Conservation (phyloP, 257 asterid species). For the Vinca minor region DNA sequence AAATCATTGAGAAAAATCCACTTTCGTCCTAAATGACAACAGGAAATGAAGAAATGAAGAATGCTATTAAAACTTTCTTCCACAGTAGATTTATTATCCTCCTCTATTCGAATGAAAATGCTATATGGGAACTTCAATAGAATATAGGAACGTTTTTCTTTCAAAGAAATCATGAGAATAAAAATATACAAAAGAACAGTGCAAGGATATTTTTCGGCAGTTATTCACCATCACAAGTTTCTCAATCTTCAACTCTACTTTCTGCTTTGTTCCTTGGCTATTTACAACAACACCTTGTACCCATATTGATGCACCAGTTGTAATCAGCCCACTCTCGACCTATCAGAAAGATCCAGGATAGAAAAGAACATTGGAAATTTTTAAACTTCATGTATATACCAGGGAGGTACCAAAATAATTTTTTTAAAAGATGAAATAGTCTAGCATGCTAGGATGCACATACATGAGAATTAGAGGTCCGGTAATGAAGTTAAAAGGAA, state of each 20-base stretch:
- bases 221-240: conserved; percentile 68
- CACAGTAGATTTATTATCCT: background rate
- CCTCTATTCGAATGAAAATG: background rate
- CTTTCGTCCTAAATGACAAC: background rate
- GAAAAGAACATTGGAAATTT: background rate
- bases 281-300: conserved; percentile 64
- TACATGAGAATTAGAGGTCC: background rate
- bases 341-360: conserved; percentile 19
- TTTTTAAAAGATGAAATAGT: background rate
- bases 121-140: background rate
- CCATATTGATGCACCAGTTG: conserved; percentile 88
- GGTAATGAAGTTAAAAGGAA: background rate
- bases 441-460: background rate
- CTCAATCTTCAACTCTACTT: conserved; percentile 76
- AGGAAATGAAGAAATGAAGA: background rate
- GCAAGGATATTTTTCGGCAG: conserved; percentile 12
- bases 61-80: background rate
- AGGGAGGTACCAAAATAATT: background rate
- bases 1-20: background rate
- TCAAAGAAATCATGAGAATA: background rate
- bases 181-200: conserved; percentile 1
- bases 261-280: conserved; percentile 96
- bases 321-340: conserved; percentile 67
- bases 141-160: background rate
- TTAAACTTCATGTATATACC: background rate